These are phyloP conservation scores for Fusarium lateritium DNA, from an alignment of 2,329 filamentous ascomycete genomes.

Conservation along the genomic window DNA sequence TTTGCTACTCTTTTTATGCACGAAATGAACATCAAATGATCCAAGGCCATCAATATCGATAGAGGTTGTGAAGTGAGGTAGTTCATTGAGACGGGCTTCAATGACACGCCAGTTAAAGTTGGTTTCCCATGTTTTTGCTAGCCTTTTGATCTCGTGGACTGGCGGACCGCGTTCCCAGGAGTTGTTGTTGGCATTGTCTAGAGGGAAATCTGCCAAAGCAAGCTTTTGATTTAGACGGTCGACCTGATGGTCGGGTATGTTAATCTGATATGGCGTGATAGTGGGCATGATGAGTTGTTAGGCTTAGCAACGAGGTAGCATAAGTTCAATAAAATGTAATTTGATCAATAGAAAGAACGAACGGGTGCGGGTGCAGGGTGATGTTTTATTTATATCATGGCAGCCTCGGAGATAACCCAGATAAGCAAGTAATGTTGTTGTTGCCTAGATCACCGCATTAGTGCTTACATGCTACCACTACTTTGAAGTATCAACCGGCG, in stretches of 20 bases:
- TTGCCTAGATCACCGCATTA: too few relatives aligned
- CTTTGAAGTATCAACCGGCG: too few relatives aligned
- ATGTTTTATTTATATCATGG: too few relatives aligned
- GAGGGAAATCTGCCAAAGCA: not conserved
- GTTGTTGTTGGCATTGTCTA: not conserved
- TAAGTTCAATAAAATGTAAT: too few relatives aligned
- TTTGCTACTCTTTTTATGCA: not conserved
- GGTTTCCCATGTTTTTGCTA: not conserved
- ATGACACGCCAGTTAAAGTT: not conserved
- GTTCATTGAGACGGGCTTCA: not conserved
- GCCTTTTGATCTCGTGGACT: not conserved
- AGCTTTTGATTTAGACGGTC: too few relatives aligned
- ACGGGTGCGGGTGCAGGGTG: too few relatives aligned
- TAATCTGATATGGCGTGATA: not conserved
- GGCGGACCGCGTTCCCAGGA: not conserved
- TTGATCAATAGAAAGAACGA: too few relatives aligned
- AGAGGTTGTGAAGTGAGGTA: not conserved
- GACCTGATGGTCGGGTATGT: not conserved
- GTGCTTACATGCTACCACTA: too few relatives aligned
- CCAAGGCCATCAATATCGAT: not conserved
- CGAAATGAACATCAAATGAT: not conserved
- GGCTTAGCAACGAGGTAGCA: too few relatives aligned
- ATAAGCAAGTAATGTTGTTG: too few relatives aligned
- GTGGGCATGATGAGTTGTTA: not conserved
- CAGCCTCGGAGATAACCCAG: too few relatives aligned